Percentiles rank a stretch among this genome's conserved stretches.
These are phyloP conservation scores for Skeletonema marinoi DNA, from an alignment of 108 stramenopile genomes.

Conservation along the genomic window DNA sequence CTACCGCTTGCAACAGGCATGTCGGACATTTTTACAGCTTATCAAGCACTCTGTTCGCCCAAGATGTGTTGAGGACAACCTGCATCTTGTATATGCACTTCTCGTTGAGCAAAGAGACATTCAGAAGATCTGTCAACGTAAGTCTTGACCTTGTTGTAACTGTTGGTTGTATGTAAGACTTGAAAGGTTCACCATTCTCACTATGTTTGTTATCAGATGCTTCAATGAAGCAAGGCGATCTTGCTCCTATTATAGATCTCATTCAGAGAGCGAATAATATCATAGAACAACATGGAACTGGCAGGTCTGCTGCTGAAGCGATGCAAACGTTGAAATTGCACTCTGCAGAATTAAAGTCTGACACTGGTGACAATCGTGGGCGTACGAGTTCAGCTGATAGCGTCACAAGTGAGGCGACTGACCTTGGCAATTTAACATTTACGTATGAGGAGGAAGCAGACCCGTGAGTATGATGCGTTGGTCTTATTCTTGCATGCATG, in stretches of 20 bases:
- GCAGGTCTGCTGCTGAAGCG: conserved; percentile 60
- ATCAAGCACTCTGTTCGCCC: conserved; percentile 62
- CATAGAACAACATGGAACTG: conserved; percentile 57
- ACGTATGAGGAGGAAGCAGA: conserved; percentile 85
- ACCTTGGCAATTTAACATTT: conserved; percentile 67
- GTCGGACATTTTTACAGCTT: conserved; percentile 61
- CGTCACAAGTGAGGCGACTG: conserved; percentile 28
- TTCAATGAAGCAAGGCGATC: conserved; percentile 38
- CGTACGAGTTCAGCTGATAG: conserved; percentile 23
- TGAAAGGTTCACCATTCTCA: not conserved
- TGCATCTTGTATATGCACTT: conserved; percentile 75
- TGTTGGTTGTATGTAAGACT: not conserved
- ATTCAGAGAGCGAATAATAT: conserved; percentile 43
- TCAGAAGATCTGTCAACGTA: conserved; percentile 47
- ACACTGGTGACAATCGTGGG: not conserved
- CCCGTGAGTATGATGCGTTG: conserved; percentile 33
- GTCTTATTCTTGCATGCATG: not conserved
- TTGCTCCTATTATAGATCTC: conserved; percentile 35
- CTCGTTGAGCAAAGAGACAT: conserved; percentile 75
- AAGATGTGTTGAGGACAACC: conserved; percentile 69
- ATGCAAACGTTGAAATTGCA: conserved; percentile 49
- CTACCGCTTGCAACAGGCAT: conserved; percentile 15
- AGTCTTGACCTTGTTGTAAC: conserved; percentile 14
- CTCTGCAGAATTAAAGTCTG: conserved; percentile 38
- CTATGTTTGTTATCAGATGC: conserved; percentile 8